These are phyloP conservation scores for Quercus robur DNA, from an alignment of 306 rosid genomes.

Conservation along the genomic window DNA sequence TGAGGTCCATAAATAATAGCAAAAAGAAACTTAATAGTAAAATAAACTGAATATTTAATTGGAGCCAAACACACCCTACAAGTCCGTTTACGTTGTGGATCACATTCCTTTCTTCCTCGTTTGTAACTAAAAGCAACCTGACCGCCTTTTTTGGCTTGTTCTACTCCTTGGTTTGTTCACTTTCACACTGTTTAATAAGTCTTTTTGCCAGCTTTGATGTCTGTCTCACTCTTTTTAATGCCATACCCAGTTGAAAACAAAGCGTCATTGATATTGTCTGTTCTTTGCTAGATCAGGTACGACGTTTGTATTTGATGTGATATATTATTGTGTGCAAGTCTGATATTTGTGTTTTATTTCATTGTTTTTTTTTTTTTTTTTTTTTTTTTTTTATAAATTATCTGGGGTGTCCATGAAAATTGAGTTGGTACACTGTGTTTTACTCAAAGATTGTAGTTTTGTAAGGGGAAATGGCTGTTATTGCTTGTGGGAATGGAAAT, in stretches of 20 bases:
- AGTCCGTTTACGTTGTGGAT: neutral
- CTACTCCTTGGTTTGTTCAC: neutral
- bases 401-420: neutral
- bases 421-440: neutral
- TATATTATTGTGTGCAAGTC: neutral
- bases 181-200: neutral
- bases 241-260: neutral
- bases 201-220: no score
- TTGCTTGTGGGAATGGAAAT: neutral
- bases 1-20: accelerated
- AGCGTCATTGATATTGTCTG: neutral
- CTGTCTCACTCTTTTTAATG: neutral
- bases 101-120: neutral
- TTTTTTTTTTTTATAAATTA: neutral
- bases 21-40: no score
- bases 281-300: neutral
- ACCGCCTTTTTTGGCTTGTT: neutral
- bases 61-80: no score
- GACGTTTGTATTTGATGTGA: neutral
- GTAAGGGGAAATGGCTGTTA: neutral
- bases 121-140: neutral
- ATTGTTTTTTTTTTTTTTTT: neutral
- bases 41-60: accelerated
- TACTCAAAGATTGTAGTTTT: neutral
- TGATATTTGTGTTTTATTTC: neutral